Evolutionary conservation across 108 stramenopile species (phyloP), one percentile per base, ranked within the genome.

Genomic region (Nitzschia sp.): DNA sequence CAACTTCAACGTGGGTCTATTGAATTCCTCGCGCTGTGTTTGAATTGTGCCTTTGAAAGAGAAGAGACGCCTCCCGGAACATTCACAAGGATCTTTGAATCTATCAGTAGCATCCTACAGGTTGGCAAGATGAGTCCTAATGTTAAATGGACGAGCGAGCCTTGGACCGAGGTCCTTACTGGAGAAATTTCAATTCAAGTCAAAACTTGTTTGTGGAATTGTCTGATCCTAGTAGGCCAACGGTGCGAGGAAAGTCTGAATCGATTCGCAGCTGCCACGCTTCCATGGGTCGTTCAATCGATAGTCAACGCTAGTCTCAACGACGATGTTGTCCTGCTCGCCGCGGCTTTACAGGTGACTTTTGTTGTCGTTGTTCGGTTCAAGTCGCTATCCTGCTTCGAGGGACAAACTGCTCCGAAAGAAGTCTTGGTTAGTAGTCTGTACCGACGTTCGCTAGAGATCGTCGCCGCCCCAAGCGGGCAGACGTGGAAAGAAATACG

Each of bases 21-120:
- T 31, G 59, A 61, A 21, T 61, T 61, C 59, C 38, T 61, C 35
- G 59, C 28, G 8, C 9, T 61, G 5, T 61, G 59, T 42, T 31
- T 61, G 23, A 18, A 6, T 25, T 29, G 24, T 29, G 4, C 27
- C 8, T 3, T 57, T 17, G 8, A 24, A 30, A 32, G 31, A 13
- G 30, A 29, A 28, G 9, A 51, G 49, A 42, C 9, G 9, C 13
- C 38, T 42, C 38, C 38, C 13, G 38, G 49, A 51, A 5, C 49
- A 21, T 51, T 51, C 8, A 30, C 26, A 29, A 5, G 9, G n/a
- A 57, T 57, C 9, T 32, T 2, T 6, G 27, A 57, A 5, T 6
- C 56, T 5, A 17, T 57, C n/a, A 30, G 26, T 4, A 4, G 27
- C 9, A 57, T 57, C 24, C 29, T 57, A 5, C 4, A 57, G 31